Evolutionary conservation across 306 rosid genomes (phyloP).

Genomic region (Dryas drummondii): DNA sequence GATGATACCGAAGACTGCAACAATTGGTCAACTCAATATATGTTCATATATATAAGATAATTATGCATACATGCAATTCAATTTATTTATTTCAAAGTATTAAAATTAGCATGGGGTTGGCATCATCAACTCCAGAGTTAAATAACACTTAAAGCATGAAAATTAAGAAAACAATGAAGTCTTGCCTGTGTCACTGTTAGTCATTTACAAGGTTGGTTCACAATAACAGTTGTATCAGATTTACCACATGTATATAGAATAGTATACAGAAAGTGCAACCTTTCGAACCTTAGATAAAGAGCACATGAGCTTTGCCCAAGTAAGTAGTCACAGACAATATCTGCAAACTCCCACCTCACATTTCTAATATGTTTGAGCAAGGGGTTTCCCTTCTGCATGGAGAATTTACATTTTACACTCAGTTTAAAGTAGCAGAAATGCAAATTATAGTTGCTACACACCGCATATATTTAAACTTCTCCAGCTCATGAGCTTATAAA

Average conservation of each 20-base stretch:
- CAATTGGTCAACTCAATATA: conserved; percentile 28
- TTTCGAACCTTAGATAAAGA: conserved; percentile 78
- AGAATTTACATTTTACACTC: background rate
- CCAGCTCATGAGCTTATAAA: background rate
- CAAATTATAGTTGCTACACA: background rate
- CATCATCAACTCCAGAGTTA: conserved; percentile 12
- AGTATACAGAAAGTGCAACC: background rate
- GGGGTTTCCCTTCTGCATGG: conserved; percentile 82
- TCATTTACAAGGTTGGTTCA: background rate
- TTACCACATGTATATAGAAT: background rate
- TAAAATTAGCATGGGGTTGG: background rate
- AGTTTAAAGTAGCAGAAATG: background rate
- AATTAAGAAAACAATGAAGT: background rate
- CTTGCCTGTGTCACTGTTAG: background rate
- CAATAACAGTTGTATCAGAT: background rate
- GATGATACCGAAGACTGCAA: conserved; percentile 97
- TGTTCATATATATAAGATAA: conserved; percentile 9
- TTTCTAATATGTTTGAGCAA: conserved; percentile 92
- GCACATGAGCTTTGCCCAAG: conserved; percentile 92
- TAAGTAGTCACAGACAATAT: conserved; percentile 81
- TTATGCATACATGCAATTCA: conserved; percentile 19
- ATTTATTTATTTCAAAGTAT: background rate
- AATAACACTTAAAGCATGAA: conserved; percentile 9
- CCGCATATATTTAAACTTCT: background rate
- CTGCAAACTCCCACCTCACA: conserved; percentile 91